These are phyloP conservation scores for Ochromonas danica DNA, from an alignment of 108 stramenopile species.

Conservation along the genomic window DNA sequence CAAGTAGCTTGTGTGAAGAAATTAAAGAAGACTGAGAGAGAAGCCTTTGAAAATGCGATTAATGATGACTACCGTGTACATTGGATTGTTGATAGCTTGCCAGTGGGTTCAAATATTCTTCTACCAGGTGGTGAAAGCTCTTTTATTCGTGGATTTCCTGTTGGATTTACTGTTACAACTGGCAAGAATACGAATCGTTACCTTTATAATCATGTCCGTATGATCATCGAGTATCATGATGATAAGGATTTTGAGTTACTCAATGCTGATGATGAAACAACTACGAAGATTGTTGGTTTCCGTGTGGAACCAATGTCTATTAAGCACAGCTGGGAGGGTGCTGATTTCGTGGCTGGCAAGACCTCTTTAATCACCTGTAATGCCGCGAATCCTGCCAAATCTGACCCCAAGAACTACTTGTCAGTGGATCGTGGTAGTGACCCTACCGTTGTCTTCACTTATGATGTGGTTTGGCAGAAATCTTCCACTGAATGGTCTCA, in stretches of 20 bases:
- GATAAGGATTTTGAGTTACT: background rate
- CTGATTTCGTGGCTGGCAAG: slow-evolving; percentile 26
- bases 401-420: slow-evolving; percentile 61
- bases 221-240: slow-evolving; percentile 27
- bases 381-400: slow-evolving; percentile 24
- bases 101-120: slow-evolving; percentile 69
- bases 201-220: slow-evolving; percentile 29
- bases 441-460: slow-evolving; percentile 74
- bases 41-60: slow-evolving; percentile 75
- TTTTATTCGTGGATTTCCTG: slow-evolving; percentile 29
- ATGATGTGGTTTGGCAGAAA: slow-evolving; percentile 87
- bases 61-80: slow-evolving; percentile 90
- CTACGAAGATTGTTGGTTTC: slow-evolving; percentile 34
- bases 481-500: slow-evolving; percentile 83
- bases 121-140: background rate
- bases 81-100: slow-evolving; percentile 96
- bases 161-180: background rate
- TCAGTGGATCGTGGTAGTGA: slow-evolving; percentile 28
- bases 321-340: slow-evolving; percentile 7
- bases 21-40: slow-evolving; percentile 32
- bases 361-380: slow-evolving; percentile 24
- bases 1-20: slow-evolving; percentile 35
- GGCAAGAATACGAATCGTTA: background rate
- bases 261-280: background rate
- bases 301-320: slow-evolving; percentile 36